Evolutionary conservation across 2,329 filamentous ascomycete species (phyloP), one percentile per base, ranked within the genome.

Genomic region (Rhexocercosporidium sp.): DNA sequence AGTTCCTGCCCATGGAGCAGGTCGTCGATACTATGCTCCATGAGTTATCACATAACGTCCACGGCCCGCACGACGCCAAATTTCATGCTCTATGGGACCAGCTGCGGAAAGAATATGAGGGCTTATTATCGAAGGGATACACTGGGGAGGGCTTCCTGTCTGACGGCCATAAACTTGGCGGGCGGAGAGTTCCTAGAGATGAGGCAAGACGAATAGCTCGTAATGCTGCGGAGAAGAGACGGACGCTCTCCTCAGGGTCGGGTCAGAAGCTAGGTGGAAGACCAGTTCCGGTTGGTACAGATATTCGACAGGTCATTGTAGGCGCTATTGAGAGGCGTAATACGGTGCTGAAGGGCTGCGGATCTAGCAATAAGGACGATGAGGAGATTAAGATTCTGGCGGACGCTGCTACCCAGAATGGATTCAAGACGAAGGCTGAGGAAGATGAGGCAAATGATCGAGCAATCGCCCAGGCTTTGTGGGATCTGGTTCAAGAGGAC

Each of bases 21-120:
- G 85, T 97, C 8, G 84, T 93, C 51, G 94, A 97, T 78, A 98
- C 95, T 0, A 92, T 98, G 89, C 87, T 98, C 22, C 95, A 98
- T 77, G 95, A 98, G 82, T 86, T 98, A 2, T 90, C 88, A n/a
- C 95, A 98, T 76, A 97, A 92, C 71, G 86, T 93, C 12, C 89
- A 91, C 78, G 93, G 93, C 0, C 92, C 92, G 1, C 95, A 98
- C 77, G 89, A 97, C 76, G 85, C 83, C 56, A 86, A 91, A 41
- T 98, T 98, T 76, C 89, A 97, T 72, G 89, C 89, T 0, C 82
- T 97, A 5, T 97, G 94, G 93, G 90, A 97, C 73, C 91, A 97
- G 76, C 86, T 97, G 4, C 89, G 95, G 22, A 92, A 95, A 66
- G 94, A 97, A 79, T 90, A 95, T 74, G 88, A 94, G 74, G 87